Evolutionary conservation across 257 asterid genomes (phyloP).

Genomic region (Anisodus acutangulus): DNA sequence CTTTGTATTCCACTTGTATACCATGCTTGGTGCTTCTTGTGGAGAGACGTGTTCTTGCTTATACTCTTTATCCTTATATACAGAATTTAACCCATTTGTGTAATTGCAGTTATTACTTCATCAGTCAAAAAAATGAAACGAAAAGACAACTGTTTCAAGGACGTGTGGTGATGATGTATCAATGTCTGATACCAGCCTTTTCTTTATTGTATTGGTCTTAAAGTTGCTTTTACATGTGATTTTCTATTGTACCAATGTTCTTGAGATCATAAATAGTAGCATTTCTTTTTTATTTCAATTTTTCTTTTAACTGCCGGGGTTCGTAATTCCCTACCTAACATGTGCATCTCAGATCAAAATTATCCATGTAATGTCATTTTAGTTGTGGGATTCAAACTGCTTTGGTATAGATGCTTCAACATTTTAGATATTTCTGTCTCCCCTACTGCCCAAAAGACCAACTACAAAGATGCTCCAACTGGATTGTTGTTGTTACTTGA

Average conservation of each 20-base stretch:
- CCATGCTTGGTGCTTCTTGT: background rate
- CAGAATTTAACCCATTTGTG: background rate
- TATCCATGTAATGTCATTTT: background rate
- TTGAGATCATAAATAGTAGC: background rate
- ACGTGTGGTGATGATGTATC: background rate
- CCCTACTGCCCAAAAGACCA: background rate
- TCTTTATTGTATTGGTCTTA: background rate
- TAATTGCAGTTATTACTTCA: background rate
- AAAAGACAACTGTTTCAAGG: background rate
- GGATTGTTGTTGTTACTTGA: constrained; percentile 23
- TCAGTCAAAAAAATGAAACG: background rate
- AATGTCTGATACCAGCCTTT: background rate
- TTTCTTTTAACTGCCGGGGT: background rate
- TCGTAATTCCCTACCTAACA: background rate
- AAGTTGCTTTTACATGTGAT: background rate
- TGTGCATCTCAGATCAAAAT: constrained; percentile 14
- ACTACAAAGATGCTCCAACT: background rate
- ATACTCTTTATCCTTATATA: background rate
- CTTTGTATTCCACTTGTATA: background rate
- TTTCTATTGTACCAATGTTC: background rate
- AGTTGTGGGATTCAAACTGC: background rate
- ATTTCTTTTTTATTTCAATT: background rate
- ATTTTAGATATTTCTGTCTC: background rate
- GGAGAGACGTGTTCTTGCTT: background rate
- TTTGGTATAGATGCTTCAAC: constrained; percentile 10